Evolutionary conservation across 768 basidiomycete species (phyloP), one percentile per base, ranked within the genome.

Genomic region (Fomitopsis serialis): DNA sequence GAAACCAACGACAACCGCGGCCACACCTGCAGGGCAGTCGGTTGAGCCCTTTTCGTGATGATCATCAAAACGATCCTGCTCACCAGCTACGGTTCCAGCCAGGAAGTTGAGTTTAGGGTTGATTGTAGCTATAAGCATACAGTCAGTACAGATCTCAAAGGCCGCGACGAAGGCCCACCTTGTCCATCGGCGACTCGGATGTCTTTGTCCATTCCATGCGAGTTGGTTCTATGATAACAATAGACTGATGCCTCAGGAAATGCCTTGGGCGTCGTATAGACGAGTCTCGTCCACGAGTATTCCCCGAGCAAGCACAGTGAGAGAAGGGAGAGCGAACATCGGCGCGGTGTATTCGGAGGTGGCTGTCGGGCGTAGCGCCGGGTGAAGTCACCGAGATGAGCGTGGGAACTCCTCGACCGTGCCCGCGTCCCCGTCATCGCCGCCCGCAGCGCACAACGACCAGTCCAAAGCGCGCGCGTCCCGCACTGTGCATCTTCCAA

Each of bases 101-200:
- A 82, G 64, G 66, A 93, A 92, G 65, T 95, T 89, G 21, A 89
- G 66, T 1, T 78, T 78, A 2, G 89, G 87, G 60, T 82, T 74
- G 37, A 84, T 25, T 22, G 9, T n/a, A 21, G 24, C 46, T 47
- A 17, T 32, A 6, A 11, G 29, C 11, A 32, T 5, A 11, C 11
- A 32, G 11, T 5, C 11, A 32, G 11, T 11, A 32, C 29, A 32
- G 29, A 5, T 32, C 29, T 5, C 6, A 32, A 32, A 5, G 5
- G 29, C 6, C 11, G 5, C 29, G 5, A 32, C 5, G 6, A 32
- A 32, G 29, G 15, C 15, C 5, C 15, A 40, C 37, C 37, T 40
- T 15, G 37, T 40, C 15, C 37, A 40, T 40, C 37, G 29, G 29
- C 29, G 29, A 11, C 29, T n/a, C n/a, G n/a, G n/a, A n/a, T n/a